Evolutionary conservation across 305 asterid genomes (phyloP).

Genomic region (Solanum hybrid): DNA sequence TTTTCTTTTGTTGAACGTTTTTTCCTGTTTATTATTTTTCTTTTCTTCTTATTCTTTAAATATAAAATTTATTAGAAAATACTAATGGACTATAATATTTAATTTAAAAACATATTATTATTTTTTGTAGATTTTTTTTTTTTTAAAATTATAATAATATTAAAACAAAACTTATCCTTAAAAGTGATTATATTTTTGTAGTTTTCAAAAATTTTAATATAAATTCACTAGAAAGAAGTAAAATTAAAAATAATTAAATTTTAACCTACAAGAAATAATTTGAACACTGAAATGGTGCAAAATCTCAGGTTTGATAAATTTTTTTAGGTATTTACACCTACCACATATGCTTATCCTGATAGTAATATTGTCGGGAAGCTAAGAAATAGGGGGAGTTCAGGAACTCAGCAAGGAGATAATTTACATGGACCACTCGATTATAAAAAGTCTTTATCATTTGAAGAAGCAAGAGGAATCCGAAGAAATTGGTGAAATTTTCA

Average conservation of each 20-base stretch:
- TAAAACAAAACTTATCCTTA: background rate
- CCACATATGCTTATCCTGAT: background rate
- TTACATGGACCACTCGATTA: background rate
- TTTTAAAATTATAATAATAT: no score
- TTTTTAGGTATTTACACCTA: no score
- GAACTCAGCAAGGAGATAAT: background rate
- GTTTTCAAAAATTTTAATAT: background rate
- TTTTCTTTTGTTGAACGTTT: background rate
- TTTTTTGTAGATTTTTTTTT: background rate
- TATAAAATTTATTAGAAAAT: background rate
- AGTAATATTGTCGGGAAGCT: background rate
- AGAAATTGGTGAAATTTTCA: background rate
- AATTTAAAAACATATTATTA: background rate
- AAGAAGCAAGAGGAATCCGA: background rate
- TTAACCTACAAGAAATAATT: background rate
- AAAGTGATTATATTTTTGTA: background rate
- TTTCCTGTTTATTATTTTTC: background rate
- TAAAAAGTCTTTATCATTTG: background rate
- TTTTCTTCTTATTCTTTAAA: background rate
- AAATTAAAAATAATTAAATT: no score
- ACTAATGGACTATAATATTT: background rate
- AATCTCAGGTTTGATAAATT: background rate
- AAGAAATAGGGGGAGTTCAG: background rate
- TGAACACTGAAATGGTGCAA: background rate
- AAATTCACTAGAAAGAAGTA: background rate